Evolutionary conservation across 2,329 filamentous ascomycete species (phyloP).

Genomic region (Aspergillus fischeri): DNA sequence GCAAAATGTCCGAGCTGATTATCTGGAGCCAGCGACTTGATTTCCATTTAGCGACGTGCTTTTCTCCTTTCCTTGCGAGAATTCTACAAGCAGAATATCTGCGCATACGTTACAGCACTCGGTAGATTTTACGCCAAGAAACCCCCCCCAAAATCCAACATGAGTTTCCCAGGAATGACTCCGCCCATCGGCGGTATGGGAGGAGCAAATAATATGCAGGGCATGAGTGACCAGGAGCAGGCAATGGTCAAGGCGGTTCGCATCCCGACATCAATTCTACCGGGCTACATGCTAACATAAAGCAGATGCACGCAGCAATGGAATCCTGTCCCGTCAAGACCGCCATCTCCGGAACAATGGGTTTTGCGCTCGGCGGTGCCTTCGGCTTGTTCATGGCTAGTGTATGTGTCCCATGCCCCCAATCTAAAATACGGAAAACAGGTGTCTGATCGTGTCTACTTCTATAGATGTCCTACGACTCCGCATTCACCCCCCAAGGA

Average conservation of each 20-base stretch:
- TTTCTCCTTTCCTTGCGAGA: not conserved
- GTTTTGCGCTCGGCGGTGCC: constrained; percentile 86
- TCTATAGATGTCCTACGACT: constrained; percentile 92
- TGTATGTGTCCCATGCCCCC: constrained; percentile 51
- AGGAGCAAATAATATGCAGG: constrained; percentile 22
- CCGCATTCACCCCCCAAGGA: constrained; percentile 65
- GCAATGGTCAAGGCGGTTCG: constrained; percentile 46
- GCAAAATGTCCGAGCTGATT: constrained; percentile 23
- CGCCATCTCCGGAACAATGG: constrained; percentile 84
- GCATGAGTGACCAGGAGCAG: constrained; percentile 46
- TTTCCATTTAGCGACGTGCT: not conserved
- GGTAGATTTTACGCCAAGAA: not conserved
- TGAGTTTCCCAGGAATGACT: constrained; percentile 36
- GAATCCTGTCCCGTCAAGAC: constrained; percentile 90
- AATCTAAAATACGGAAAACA: not conserved
- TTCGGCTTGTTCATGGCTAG: constrained; percentile 98
- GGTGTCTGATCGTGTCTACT: not conserved
- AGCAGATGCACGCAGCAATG: constrained; percentile 76
- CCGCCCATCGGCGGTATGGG: constrained; percentile 27
- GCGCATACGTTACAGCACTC: not conserved
- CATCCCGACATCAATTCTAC: not conserved
- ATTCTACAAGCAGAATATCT: not conserved
- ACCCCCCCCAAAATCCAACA: constrained; percentile 12
- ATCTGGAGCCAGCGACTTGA: not conserved
- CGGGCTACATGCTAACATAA: not conserved